phyloP scores from a whole-genome alignment of 2,329 filamentous ascomycete genomes.

The Zopfia rhizophila region DNA sequence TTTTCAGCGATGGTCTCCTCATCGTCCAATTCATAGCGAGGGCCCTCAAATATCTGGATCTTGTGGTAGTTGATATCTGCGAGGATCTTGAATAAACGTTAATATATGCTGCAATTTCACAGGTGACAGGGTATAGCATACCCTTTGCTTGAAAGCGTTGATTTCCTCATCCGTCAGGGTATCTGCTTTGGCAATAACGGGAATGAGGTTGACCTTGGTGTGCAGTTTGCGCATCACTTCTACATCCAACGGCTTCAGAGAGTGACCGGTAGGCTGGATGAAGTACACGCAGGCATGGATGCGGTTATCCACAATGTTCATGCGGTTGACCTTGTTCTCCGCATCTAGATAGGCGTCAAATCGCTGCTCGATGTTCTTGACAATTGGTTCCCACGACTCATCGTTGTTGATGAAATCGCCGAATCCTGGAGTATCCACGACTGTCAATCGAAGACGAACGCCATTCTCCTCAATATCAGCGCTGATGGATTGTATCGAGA shows the following conservation, averaged over 20 bases:
- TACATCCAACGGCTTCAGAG: constrained; percentile 96
- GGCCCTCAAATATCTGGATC: constrained; percentile 99
- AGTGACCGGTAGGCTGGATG: constrained; percentile 98
- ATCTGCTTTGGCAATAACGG: constrained; percentile 98
- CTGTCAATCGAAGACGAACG: constrained; percentile 92
- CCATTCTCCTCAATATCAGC: constrained; percentile 93
- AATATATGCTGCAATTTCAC: constrained; percentile 4
- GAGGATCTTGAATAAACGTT: constrained; percentile 74
- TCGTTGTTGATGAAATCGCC: constrained; percentile 99
- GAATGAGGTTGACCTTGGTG: constrained; percentile 99
- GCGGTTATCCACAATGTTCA: constrained; percentile 99
- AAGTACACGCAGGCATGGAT: constrained; percentile 99
- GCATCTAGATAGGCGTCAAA: constrained; percentile 98
- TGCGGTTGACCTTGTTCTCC: constrained; percentile 99
- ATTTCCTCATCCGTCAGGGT: constrained; percentile 98
- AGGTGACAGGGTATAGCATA: constrained; percentile 64
- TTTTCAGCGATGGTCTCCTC: constrained; percentile 99
- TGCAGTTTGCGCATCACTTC: constrained; percentile 99
- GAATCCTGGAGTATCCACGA: constrained; percentile 97
- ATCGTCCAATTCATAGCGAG: constrained; percentile 97
- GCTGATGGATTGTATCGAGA: constrained; percentile 65
- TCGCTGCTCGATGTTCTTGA: constrained; percentile 99
- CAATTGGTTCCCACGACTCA: constrained; percentile 98
- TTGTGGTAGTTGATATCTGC: constrained; percentile 96
- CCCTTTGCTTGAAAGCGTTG: constrained; percentile 91